Percentiles rank a stretch among this genome's conserved stretches.
Conservation (phyloP, 108 stramenopile genomes). For the Fistulifera solaris region DNA sequence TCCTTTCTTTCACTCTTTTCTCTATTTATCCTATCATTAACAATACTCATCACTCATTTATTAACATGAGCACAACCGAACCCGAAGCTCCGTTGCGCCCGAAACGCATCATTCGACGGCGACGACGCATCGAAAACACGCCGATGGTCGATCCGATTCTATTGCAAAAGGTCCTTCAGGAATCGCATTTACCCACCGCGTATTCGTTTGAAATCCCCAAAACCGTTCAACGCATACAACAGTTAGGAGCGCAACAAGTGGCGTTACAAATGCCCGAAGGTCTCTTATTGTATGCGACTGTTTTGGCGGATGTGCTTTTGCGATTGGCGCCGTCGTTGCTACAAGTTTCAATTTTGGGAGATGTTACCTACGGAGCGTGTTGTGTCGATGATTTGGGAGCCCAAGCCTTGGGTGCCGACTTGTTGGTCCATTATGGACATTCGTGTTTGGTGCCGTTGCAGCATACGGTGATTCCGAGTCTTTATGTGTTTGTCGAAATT, state of each 20-base stretch:
- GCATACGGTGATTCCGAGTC: slow-evolving; percentile 70
- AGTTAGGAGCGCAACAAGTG: slow-evolving; percentile 44
- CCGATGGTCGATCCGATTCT: slow-evolving; percentile 24
- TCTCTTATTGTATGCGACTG: slow-evolving; percentile 89
- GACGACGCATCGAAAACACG: slow-evolving; percentile 11
- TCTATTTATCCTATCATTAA: no score
- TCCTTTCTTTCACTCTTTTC: no score
- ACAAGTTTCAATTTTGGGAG: slow-evolving; percentile 81
- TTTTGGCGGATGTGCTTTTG: slow-evolving; percentile 87
- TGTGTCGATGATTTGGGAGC: slow-evolving; percentile 96
- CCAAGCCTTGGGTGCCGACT: slow-evolving; percentile 77
- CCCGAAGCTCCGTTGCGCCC: slow-evolving; percentile 1
- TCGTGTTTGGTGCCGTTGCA: slow-evolving; percentile 94
- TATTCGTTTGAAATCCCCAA: slow-evolving; percentile 86
- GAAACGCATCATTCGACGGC: slow-evolving; percentile 18
- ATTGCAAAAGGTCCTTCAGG: slow-evolving; percentile 30
- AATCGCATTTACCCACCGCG: slow-evolving; percentile 59
- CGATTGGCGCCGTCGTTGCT: slow-evolving; percentile 40
- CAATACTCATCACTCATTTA: no score
- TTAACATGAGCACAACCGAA: background rate
- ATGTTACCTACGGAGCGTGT: slow-evolving; percentile 99
- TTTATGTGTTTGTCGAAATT: slow-evolving; percentile 99
- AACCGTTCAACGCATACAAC: slow-evolving; percentile 73
- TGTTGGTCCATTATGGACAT: slow-evolving; percentile 97
- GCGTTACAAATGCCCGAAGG: slow-evolving; percentile 99